Evolutionary conservation across 2,329 filamentous ascomycete genomes (phyloP).

Genomic region (Aspergillus versicolor): DNA sequence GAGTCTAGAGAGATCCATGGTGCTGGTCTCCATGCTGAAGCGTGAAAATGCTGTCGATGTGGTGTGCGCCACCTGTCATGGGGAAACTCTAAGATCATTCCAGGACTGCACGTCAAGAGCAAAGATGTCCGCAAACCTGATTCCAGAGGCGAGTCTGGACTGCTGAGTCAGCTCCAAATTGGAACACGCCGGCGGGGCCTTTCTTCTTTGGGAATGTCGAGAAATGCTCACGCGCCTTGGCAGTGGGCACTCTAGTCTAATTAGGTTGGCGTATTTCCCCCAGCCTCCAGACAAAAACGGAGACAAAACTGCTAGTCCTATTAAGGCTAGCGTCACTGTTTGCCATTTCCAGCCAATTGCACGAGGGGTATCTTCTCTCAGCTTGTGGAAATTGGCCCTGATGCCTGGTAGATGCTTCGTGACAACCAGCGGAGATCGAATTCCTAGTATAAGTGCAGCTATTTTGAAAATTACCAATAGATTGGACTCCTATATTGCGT

Average conservation of each 20-base stretch:
- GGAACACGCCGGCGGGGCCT: conserved; percentile 19
- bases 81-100: conserved; percentile 1
- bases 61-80: conserved; percentile 13
- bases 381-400: neutral
- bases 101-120: neutral
- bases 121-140: conserved; percentile 17
- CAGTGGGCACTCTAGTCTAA: conserved; percentile 11
- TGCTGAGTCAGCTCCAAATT: conserved; percentile 30
- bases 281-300: neutral
- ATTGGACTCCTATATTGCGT: neutral
- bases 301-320: neutral
- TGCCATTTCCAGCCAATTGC: neutral
- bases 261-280: neutral
- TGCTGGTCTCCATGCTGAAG: conserved; percentile 1
- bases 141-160: conserved; percentile 24
- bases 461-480: neutral
- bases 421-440: neutral
- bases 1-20: conserved; percentile 38
- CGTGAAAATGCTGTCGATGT: conserved; percentile 4
- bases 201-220: conserved; percentile 22
- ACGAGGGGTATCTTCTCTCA: neutral
- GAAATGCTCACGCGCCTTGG: conserved; percentile 13
- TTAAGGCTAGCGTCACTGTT: neutral
- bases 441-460: neutral
- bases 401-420: neutral